Evolutionary conservation across 2,329 filamentous ascomycete genomes (phyloP).

Genomic region (Scortechinia acanthostroma): DNA sequence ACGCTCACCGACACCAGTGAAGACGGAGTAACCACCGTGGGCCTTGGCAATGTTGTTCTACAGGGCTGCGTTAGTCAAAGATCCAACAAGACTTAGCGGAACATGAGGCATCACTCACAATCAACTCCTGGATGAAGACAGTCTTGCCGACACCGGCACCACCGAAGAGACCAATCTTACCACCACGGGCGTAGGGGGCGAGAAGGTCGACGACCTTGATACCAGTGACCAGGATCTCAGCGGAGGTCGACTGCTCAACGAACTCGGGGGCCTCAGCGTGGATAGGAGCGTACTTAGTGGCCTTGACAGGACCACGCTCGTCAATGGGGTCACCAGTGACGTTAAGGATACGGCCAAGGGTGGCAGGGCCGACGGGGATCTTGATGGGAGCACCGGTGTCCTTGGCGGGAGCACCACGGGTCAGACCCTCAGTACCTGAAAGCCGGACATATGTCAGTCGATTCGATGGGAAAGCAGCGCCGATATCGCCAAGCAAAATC

Average conservation of each 20-base stretch:
- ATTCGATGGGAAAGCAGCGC: not conserved
- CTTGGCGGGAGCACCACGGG: constrained; percentile 75
- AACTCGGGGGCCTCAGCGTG: constrained; percentile 91
- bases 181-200: constrained; percentile 98
- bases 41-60: constrained; percentile 99
- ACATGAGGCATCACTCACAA: constrained; percentile 32
- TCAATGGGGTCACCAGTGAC: constrained; percentile 99
- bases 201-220: constrained; percentile 99
- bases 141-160: constrained; percentile 99
- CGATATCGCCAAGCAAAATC: constrained; percentile 5
- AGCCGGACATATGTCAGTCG: not conserved
- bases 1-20: constrained; percentile 99
- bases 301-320: constrained; percentile 97
- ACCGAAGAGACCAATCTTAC: constrained; percentile 99
- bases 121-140: constrained; percentile 99
- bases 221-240: constrained; percentile 95
- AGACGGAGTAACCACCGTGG: constrained; percentile 99
- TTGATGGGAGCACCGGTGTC: constrained; percentile 94
- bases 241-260: constrained; percentile 89
- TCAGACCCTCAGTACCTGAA: constrained; percentile 95
- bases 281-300: constrained; percentile 78
- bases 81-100: constrained; percentile 2
- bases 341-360: constrained; percentile 99
- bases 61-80: constrained; percentile 6
- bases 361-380: constrained; percentile 87